Evolutionary conservation across 441 rosid species (phyloP).

Genomic region (Macaranga tanarius): DNA sequence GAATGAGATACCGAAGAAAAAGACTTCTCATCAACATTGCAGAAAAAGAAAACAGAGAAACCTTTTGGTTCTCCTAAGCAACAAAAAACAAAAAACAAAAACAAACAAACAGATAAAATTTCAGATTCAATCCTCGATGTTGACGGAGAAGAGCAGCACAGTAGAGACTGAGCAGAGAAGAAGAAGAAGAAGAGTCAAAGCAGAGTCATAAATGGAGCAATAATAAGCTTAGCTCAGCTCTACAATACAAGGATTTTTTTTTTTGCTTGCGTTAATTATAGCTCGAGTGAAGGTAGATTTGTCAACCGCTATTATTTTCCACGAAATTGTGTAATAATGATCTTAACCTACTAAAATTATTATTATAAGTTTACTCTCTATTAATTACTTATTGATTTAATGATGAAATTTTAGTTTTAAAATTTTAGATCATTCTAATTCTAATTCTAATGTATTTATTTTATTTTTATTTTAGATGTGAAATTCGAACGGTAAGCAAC

Average conservation of each 20-base stretch:
- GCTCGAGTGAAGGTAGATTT: neutral
- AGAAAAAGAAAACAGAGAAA: neutral
- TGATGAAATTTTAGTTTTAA: too few relatives aligned
- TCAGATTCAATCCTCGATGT: neutral
- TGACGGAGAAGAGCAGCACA: neutral
- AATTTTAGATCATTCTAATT: too few relatives aligned
- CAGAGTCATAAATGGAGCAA: constrained; percentile 1
- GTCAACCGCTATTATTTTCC: neutral
- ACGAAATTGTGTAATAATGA: neutral
- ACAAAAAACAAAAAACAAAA: neutral
- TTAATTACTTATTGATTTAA: too few relatives aligned
- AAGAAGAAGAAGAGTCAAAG: neutral
- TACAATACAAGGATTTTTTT: too few relatives aligned
- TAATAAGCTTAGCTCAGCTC: too few relatives aligned
- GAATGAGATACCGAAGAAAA: constrained; percentile 14
- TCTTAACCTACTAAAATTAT: too few relatives aligned
- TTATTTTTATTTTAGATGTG: too few relatives aligned
- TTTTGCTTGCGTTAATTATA: neutral
- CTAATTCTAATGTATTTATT: too few relatives aligned
- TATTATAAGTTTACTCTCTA: too few relatives aligned
- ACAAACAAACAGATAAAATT: neutral
- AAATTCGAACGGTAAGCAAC: too few relatives aligned
- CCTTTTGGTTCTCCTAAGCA: too few relatives aligned
- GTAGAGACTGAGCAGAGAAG: neutral
- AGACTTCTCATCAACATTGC: constrained; percentile 38